Conservation (phyloP, 2,329 filamentous ascomycete genomes). For the Calonectria fujianensis region DNA sequence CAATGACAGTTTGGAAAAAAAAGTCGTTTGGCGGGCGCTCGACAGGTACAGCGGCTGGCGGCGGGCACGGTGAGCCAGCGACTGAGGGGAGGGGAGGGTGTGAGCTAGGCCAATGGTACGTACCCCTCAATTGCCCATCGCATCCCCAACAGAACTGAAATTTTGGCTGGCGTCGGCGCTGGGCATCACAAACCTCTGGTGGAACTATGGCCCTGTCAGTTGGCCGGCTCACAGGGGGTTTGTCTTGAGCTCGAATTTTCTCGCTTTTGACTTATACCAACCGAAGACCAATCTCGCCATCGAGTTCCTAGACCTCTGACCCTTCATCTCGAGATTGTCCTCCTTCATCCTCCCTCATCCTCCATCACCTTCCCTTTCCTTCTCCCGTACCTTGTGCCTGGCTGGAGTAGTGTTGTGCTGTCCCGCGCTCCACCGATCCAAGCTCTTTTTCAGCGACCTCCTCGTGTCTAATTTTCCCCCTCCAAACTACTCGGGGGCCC, state of each 20-base stretch:
- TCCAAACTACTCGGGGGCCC: conserved; percentile 54
- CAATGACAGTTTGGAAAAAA: conserved; percentile 48
- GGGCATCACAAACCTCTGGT: conserved; percentile 50
- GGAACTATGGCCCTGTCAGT: conserved; percentile 50
- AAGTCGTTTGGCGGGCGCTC: conserved; percentile 49
- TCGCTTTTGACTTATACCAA: conserved; percentile 57
- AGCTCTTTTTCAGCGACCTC: conserved; percentile 48
- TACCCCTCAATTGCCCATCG: conserved; percentile 53
- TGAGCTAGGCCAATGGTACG: conserved; percentile 51
- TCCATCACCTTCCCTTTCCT: conserved; percentile 43
- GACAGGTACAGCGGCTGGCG: conserved; percentile 32
- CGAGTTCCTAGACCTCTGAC: conserved; percentile 52
- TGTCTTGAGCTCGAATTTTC: conserved; percentile 53
- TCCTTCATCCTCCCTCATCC: conserved; percentile 51
- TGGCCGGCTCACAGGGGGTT: conserved; percentile 48
- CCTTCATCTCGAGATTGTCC: conserved; percentile 55
- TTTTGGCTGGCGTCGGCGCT: conserved; percentile 57
- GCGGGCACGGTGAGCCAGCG: conserved; percentile 28
- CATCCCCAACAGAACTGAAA: conserved; percentile 67
- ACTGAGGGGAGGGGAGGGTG: conserved; percentile 38
- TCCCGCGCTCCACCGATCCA: conserved; percentile 52
- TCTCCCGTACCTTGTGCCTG: conserved; percentile 48
- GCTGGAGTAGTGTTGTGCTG: conserved; percentile 55
- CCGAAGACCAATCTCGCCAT: conserved; percentile 51
- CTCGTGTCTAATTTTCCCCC: conserved; percentile 53